These are phyloP conservation scores for Apiospora kogelbergensis DNA, from an alignment of 2,329 filamentous ascomycete genomes.

Conservation along the genomic window DNA sequence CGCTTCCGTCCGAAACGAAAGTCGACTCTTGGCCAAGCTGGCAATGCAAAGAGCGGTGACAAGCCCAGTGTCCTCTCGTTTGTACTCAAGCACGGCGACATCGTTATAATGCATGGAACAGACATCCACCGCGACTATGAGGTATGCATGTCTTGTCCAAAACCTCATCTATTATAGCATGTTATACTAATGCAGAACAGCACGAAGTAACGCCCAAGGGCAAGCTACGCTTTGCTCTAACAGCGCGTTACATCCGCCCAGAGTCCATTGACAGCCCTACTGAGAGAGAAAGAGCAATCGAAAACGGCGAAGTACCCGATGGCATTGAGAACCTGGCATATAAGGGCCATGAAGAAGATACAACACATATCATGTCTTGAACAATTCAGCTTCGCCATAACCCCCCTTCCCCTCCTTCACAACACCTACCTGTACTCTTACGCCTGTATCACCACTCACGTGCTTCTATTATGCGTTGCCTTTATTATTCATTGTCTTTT, in stretches of 20 bases:
- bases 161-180: not conserved
- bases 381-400: not conserved
- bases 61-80: conserved; percentile 36
- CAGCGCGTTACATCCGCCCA: conserved; percentile 51
- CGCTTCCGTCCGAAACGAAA: conserved; percentile 53
- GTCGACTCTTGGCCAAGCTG: conserved; percentile 22
- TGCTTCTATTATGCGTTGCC: not conserved
- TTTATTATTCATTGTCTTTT: not conserved
- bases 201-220: conserved; percentile 53
- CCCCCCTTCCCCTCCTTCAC: not conserved
- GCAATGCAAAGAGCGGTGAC: conserved; percentile 28
- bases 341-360: conserved; percentile 22
- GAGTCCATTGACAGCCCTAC: conserved; percentile 35
- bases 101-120: conserved; percentile 62
- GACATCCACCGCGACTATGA: conserved; percentile 61
- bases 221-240: conserved; percentile 56
- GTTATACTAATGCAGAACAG: conserved; percentile 23
- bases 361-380: not conserved
- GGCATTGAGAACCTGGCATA: conserved; percentile 28
- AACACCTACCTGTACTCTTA: not conserved
- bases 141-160: conserved; percentile 29
- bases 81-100: conserved; percentile 59
- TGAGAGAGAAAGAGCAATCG: conserved; percentile 25
- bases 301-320: conserved; percentile 35
- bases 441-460: not conserved